Evolutionary conservation across 495 filamentous ascomycete species (phyloP).

Genomic region (Daldinia grandis): DNA sequence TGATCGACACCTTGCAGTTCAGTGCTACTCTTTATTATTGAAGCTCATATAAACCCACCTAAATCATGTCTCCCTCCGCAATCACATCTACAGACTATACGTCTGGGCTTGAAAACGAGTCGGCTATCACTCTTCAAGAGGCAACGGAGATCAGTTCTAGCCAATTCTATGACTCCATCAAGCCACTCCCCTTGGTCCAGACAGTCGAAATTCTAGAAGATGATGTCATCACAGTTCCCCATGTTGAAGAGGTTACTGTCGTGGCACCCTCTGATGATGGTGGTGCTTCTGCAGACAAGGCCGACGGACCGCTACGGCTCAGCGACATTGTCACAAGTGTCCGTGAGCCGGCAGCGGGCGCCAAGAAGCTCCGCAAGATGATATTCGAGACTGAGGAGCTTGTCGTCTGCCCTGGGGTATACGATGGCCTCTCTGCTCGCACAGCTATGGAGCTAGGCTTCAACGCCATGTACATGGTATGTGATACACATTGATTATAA

Average conservation of each 20-base stretch:
- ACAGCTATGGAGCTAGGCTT: conserved; percentile 68
- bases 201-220: conserved; percentile 28
- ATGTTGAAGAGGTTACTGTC: conserved; percentile 15
- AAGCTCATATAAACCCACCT: not conserved
- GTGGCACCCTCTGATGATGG: not conserved
- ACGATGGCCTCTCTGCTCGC: conserved; percentile 74
- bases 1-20: not conserved
- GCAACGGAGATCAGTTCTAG: conserved; percentile 19
- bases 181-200: conserved; percentile 17
- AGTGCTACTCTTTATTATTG: not conserved
- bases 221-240: conserved; percentile 3
- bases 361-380: conserved; percentile 59
- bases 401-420: conserved; percentile 71
- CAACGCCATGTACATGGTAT: conserved; percentile 73
- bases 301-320: conserved; percentile 23
- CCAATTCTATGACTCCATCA: conserved; percentile 30
- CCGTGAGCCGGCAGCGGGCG: conserved; percentile 48
- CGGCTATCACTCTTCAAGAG: conserved; percentile 27
- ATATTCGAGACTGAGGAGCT: conserved; percentile 47
- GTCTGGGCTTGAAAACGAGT: conserved; percentile 32
- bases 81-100: conserved; percentile 20
- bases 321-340: conserved; percentile 31
- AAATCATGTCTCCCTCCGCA: conserved; percentile 36
- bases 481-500: conserved; percentile 6
- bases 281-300: not conserved